Base-by-base conservation (phyloP, 108 stramenopile species). In the Skeletonema marinoi region DNA sequence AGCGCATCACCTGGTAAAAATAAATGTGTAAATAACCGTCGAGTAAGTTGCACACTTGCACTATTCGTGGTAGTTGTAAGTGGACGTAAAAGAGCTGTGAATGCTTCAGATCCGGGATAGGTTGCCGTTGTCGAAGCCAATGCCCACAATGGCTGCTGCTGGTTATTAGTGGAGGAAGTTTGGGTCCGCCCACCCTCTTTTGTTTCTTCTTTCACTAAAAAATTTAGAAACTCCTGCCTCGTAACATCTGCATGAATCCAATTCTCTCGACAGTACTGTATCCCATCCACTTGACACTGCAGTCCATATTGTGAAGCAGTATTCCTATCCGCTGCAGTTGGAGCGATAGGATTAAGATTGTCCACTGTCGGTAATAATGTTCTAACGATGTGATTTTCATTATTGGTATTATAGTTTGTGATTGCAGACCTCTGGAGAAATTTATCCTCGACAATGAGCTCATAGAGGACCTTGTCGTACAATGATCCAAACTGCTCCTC, bases 201-300 rank as follows among this genome's bases (percentile, higher is more conserved):
- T 63, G 13, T 25, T 32, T 39, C 60, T 65, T 35, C 35, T 51
- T 32, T 21, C 60, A 62, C 51, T n/a, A 66, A 38, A 51, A 32
- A 48, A 1, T 62, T 41, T 3, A 85, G 32, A 69, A 93, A 88
- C 42, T 93, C 89, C 77, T 93, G 88, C 41, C 92, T 64, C 10
- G 90, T 88, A 50, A 90, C 36, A 61, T 93, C 92, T 35, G 90
- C 90, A 75, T 91, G 90, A 33, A 88, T 60, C 92, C 92, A 93
- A 10, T 82, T 77, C 30, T 85, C 82, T 42, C 64, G 51, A 11
- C 82, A 74, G 65, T 92, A 94, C 21, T 83, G 67, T 3, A 94
- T 87, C 4, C 75, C 63, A 36, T 92, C 88, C 2, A 88, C 88
- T 68, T 94, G 93, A 84, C 93, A 94, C 12, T 38, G 44, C 51